A percentile compares a stretch with the other conserved stretches of the same genome.
phyloP scores from a whole-genome alignment of 495 filamentous ascomycete genomes.

The Hypoxylon trugodes region DNA sequence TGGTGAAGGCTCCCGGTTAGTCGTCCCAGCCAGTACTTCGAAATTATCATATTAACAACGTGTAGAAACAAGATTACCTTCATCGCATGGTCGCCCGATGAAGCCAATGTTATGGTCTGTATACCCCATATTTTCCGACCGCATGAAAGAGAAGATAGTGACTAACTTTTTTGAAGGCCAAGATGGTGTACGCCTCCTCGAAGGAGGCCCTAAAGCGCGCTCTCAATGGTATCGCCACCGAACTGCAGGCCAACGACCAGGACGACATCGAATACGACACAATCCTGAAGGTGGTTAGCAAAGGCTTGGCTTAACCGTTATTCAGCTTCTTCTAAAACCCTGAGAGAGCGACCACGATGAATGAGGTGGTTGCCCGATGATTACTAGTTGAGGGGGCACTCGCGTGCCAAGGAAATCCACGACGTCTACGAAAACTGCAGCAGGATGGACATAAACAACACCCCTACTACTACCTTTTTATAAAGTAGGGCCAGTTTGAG shows the following conservation, averaged over 20 bases:
- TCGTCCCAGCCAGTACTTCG: neutral
- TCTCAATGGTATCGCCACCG: slow-evolving; percentile 77
- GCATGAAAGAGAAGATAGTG: neutral
- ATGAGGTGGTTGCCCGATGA: slow-evolving; percentile 28
- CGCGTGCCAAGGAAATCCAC: slow-evolving; percentile 35
- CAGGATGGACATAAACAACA: slow-evolving; percentile 33
- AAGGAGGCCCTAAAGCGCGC: slow-evolving; percentile 91
- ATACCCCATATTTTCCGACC: slow-evolving; percentile 3
- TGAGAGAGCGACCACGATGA: slow-evolving; percentile 22
- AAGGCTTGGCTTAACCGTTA: slow-evolving; percentile 62
- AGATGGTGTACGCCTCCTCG: slow-evolving; percentile 97
- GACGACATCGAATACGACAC: slow-evolving; percentile 88
- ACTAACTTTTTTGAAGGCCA: slow-evolving; percentile 63
- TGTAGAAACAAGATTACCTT: slow-evolving; percentile 93
- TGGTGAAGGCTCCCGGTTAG: slow-evolving; percentile 84
- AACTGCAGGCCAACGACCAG: slow-evolving; percentile 92
- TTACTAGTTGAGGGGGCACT: slow-evolving; percentile 32
- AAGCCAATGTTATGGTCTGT: slow-evolving; percentile 82
- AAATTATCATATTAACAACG: slow-evolving; percentile 24
- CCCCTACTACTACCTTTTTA: slow-evolving; percentile 24
- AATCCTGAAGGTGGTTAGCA: slow-evolving; percentile 81
- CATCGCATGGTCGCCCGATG: slow-evolving; percentile 90
- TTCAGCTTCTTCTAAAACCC: neutral
- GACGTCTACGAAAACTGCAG: slow-evolving; percentile 41
- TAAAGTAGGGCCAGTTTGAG: slow-evolving; percentile 39